These are phyloP conservation scores for Stemphylium beticola DNA, from an alignment of 2,329 filamentous ascomycete genomes.

Conservation along the genomic window DNA sequence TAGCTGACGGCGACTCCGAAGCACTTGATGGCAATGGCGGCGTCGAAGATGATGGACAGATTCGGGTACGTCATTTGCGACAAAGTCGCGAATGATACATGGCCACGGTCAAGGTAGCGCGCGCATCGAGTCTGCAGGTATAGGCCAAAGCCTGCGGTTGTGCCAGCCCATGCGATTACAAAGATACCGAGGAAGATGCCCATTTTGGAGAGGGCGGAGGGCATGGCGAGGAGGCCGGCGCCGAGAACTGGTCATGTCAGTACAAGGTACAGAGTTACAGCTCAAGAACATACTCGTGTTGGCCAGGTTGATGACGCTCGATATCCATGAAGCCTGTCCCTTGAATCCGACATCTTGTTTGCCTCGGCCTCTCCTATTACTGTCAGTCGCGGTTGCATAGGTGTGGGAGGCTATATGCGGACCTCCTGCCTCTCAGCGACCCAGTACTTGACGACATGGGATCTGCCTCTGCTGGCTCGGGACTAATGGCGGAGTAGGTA, in stretches of 20 bases:
- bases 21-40: constrained; percentile 95
- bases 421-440: constrained; percentile 49
- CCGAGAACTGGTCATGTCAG: constrained; percentile 73
- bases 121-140: constrained; percentile 95
- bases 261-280: neutral
- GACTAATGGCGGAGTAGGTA: constrained; percentile 54
- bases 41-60: constrained; percentile 92
- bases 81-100: constrained; percentile 92
- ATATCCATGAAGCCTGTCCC: constrained; percentile 85
- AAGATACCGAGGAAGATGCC: constrained; percentile 84
- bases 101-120: constrained; percentile 87
- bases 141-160: constrained; percentile 88
- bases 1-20: constrained; percentile 98
- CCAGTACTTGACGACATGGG: constrained; percentile 51
- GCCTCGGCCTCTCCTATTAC: constrained; percentile 60
- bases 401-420: neutral
- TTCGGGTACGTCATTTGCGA: constrained; percentile 97
- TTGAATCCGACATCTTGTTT: constrained; percentile 72
- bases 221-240: constrained; percentile 92
- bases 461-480: constrained; percentile 48
- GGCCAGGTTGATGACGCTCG: constrained; percentile 91
- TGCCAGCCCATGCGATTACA: constrained; percentile 88
- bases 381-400: constrained; percentile 26
- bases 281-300: constrained; percentile 79
- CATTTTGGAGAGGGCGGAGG: constrained; percentile 94